Base-by-base conservation (phyloP, 1,284 basidiomycete species). In the Hortiboletus rubellus region DNA sequence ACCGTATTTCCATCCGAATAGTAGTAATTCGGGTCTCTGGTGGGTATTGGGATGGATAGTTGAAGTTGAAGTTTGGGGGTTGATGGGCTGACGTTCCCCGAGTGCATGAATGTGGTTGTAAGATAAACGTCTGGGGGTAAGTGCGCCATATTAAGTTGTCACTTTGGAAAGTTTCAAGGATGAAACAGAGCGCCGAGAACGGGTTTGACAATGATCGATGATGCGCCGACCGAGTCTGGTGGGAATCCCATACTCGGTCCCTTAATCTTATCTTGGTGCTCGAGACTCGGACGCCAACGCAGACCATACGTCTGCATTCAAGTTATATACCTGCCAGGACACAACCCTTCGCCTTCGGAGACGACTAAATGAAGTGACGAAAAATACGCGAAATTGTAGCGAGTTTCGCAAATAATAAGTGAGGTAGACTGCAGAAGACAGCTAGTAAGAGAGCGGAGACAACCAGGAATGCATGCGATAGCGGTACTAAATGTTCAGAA, bases 1-100 rank as follows among this genome's bases (percentile, higher is more conserved):
- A 80, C 76, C 49, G 76, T 78, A 58, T 81, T 81, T 52, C 77
- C 81, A 64, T 79, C 76, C 2, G 65, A 63, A 47, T 74, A 72
- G 54, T 74, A 71, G 24, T 73, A 71, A 9, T 50, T 54, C 5
- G 63, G 41, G 37, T 74, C 70, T 52, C 72, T 66, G 46, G 58
- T 63, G 22, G 70, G 72, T 53, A 74, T 71, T 18, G 68, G 68
- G 41, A 70, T 70, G 36, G 72, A 71, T 0, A 71, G 54, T 24
- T 74, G 70, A 12, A 71, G 63, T 22, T 71, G 70, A 3, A 71
- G 71, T 11, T 72, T 71, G 1, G 70, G 70, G 0, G 71, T 73
- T 0, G 70, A 70, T 1, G 70, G 70, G 53, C 70, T 73, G 44
- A 60, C 59, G 42, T 67, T 59, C 31, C 54, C 68, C 40, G 72